Base-by-base conservation (phyloP, 805 yeast species). In the Clavispora santaluciae region DNA sequence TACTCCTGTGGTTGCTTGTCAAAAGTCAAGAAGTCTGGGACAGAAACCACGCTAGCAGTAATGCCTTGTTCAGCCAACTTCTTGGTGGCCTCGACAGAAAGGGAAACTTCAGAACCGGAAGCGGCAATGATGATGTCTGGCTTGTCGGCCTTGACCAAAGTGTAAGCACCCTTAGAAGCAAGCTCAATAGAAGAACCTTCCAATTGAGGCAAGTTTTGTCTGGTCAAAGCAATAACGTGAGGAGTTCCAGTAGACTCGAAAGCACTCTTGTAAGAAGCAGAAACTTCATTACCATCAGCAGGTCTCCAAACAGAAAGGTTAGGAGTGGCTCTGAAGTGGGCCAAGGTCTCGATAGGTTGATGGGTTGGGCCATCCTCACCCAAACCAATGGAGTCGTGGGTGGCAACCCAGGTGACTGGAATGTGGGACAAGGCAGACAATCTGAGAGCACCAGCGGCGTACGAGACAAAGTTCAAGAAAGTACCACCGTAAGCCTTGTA, bases 351-450 rank as follows among this genome's bases (percentile, higher is more conserved):
- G 54, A 86, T 83, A 68, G 95, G 95, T 72, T 86, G 93, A 70
- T 86, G 95, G 61, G 95, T 86, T 69, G 95, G 95, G 62, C 95
- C 95, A 64, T 86, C 95, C 75, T 86, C 95, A 73, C 95, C 95
- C 57, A 85, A 72, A 70, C 95, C 95, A 57, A 86, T 85, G 36
- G 93, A 86, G 66, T 86, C 95, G 64, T 86, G 95, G 46, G 95
- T 86, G 47, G 93, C 93, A 49, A 86, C 88, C 87, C 90, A 85
- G 55, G 80, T 75, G 54, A 85, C 79, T 52, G 91, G 93, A 62
- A 81, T 86, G 54, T 86, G 87, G 43, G 91, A 83, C 50, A 86
- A 70, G 42, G 95, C 91, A 42, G 91, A 75, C 61, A 86, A 76
- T 79, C 95, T 81, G 39, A 85, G 79, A 56, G 95, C 89, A 74